A percentile compares a stretch with the other conserved stretches of the same genome.
These are phyloP conservation scores for Trypanosoma scelopori DNA, from an alignment of 208 protist genomes.

Conservation along the genomic window DNA sequence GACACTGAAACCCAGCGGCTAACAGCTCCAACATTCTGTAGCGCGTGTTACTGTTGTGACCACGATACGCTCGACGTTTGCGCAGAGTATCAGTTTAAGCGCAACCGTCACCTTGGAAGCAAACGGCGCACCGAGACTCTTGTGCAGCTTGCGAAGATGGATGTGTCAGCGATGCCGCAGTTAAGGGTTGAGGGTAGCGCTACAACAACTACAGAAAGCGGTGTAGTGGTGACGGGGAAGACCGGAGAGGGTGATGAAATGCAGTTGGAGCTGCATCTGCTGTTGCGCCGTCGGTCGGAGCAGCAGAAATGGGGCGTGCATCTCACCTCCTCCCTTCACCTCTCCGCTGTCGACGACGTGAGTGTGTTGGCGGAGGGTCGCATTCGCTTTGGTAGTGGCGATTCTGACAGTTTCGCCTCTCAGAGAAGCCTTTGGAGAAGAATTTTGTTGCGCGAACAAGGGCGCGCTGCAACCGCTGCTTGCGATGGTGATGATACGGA, in stretches of 20 bases:
- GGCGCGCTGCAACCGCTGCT: not conserved
- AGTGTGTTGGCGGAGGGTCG: conserved; percentile 20
- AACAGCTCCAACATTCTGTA: conserved; percentile 64
- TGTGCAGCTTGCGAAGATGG: conserved; percentile 19
- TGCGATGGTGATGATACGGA: not conserved
- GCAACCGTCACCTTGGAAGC: conserved; percentile 6
- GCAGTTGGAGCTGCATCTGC: conserved; percentile 36
- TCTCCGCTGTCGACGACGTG: conserved; percentile 53
- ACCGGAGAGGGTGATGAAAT: not conserved
- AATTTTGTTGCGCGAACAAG: not conserved
- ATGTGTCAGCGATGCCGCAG: conserved; percentile 1
- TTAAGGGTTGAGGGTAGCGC: not conserved
- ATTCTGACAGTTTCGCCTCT: not conserved
- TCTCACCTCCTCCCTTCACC: conserved; percentile 45
- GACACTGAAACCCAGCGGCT: conserved; percentile 68
- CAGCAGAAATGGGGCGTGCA: conserved; percentile 70
- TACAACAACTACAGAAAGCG: not conserved
- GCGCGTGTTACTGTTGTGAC: conserved; percentile 67
- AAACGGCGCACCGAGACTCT: conserved; percentile 24
- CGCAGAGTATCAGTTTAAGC: conserved; percentile 80
- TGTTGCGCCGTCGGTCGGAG: conserved; percentile 45
- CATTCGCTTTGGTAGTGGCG: not conserved
- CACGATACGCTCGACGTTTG: conserved; percentile 70
- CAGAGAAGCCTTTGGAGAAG: not conserved
- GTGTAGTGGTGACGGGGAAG: not conserved